Conservation (phyloP, 106 monocot genomes). For the Chionographis japonica region DNA sequence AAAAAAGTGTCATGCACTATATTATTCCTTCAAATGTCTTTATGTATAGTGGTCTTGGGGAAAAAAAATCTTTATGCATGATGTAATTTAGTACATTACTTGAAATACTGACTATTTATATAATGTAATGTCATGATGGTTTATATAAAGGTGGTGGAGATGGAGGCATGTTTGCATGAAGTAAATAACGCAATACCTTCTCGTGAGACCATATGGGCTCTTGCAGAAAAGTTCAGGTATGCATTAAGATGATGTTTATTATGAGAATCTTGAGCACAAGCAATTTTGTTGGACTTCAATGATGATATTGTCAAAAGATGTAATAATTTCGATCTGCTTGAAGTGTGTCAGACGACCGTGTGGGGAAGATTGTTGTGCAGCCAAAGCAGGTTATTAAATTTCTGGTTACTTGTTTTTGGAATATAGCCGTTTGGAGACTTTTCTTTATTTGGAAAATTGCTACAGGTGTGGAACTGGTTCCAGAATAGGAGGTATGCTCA, state of each 20-base stretch:
- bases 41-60: too few relatives aligned
- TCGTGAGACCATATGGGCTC: slow-evolving; percentile 47
- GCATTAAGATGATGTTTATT: not conserved
- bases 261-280: not conserved
- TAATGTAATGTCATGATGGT: not conserved
- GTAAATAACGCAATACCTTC: slow-evolving; percentile 63
- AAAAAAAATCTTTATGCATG: too few relatives aligned
- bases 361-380: slow-evolving; percentile 71
- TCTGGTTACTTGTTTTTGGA: not conserved
- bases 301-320: not conserved
- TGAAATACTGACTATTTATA: too few relatives aligned
- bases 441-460: slow-evolving; percentile 3
- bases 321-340: slow-evolving; percentile 13
- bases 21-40: too few relatives aligned
- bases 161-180: slow-evolving; percentile 85
- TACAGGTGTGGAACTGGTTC: slow-evolving; percentile 98
- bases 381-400: slow-evolving; percentile 72
- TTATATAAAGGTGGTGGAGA: slow-evolving; percentile 61
- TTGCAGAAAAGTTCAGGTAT: slow-evolving; percentile 94
- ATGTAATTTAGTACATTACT: too few relatives aligned
- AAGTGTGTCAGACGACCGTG: slow-evolving; percentile 67
- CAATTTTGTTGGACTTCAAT: not conserved
- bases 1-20: too few relatives aligned
- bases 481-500: slow-evolving; percentile 96
- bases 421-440: not conserved